Base-by-base conservation (phyloP, 2,329 filamentous ascomycete species). In the Hyphodiscus sp. region DNA sequence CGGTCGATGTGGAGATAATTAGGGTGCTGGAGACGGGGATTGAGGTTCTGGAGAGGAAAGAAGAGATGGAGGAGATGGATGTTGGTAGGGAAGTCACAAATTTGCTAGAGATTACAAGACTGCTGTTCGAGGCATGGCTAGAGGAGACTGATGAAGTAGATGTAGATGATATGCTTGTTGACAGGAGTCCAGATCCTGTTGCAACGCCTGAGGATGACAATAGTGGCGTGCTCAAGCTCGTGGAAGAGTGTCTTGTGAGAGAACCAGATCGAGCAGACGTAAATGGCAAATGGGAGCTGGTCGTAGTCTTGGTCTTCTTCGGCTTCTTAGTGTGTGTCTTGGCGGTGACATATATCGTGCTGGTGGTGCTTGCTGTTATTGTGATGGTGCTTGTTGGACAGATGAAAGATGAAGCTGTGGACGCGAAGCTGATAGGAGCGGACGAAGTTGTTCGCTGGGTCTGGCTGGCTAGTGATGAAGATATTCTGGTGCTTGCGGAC, bases 211-310 rank as follows among this genome's bases (percentile, higher is more conserved):
- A 26, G 23, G 23, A 26, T 26, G 8, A 26, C 23, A 8, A 26
- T 3, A 8, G 23, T 26, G 78, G 78, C 69, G 81, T 81, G 47
- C 71, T 72, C 57, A 81, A 71, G 3, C 4, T 26, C 23, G 23
- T 8, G 23, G 23, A 26, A 26, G 3, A 3, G 3, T 26, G 23
- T 3, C 23, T 26, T 26, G 23, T 26, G 23, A 26, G 4, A 26
- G 23, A 8, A 8, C 8, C 23, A 26, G 23, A 26, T 26, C 3
- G 4, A 8, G 4, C 23, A 8, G 8, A 8, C 3, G 23, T 26
- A 8, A 8, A 26, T 8, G 3, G 23, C 23, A 26, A 26, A 26
- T 8, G 8, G 23, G 23, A 8, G 8, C 23, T 26, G 23, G 8
- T 26, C 23, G 23, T 26, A 26, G 8, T 26, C 23, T 3, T 42